These are phyloP conservation scores for Pseudoperonospora humuli DNA, from an alignment of 352 stramenopile genomes.

Conservation along the genomic window DNA sequence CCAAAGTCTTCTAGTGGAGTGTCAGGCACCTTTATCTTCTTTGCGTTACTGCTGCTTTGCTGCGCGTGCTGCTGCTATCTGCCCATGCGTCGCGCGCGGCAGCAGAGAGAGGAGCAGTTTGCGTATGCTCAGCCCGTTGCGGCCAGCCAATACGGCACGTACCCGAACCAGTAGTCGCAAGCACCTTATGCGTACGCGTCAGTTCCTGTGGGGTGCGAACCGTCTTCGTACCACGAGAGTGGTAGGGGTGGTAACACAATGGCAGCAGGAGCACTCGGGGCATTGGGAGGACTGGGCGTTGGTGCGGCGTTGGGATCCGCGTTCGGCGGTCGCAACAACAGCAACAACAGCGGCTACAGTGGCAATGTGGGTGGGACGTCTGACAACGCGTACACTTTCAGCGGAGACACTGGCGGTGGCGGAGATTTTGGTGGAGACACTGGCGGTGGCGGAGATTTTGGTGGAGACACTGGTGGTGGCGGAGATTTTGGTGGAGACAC, in stretches of 20 bases:
- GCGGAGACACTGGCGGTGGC: slow-evolving; percentile 40
- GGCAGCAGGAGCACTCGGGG: slow-evolving; percentile 36
- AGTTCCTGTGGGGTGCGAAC: slow-evolving; percentile 24
- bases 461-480: slow-evolving; percentile 40
- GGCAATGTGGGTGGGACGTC: slow-evolving; percentile 31
- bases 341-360: slow-evolving; percentile 23
- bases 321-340: slow-evolving; percentile 24
- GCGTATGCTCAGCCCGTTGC: slow-evolving; percentile 31
- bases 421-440: slow-evolving; percentile 28
- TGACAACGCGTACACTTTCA: slow-evolving; percentile 41
- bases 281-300: slow-evolving; percentile 38
- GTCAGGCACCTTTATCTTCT: slow-evolving; percentile 30
- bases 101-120: slow-evolving; percentile 22
- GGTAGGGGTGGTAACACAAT: slow-evolving; percentile 14
- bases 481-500: slow-evolving; percentile 28
- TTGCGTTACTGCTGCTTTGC: slow-evolving; percentile 37
- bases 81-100: slow-evolving; percentile 18
- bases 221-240: slow-evolving; percentile 14
- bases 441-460: background rate
- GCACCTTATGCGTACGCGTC: slow-evolving; percentile 47
- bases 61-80: slow-evolving; percentile 52
- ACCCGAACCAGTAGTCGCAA: slow-evolving; percentile 23
- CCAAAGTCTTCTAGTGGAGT: slow-evolving; percentile 22
- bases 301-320: slow-evolving; percentile 42
- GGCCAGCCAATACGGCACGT: slow-evolving; percentile 36